These are phyloP conservation scores for Neonectria ditissima DNA, from an alignment of 2,329 filamentous ascomycete genomes.

Conservation along the genomic window DNA sequence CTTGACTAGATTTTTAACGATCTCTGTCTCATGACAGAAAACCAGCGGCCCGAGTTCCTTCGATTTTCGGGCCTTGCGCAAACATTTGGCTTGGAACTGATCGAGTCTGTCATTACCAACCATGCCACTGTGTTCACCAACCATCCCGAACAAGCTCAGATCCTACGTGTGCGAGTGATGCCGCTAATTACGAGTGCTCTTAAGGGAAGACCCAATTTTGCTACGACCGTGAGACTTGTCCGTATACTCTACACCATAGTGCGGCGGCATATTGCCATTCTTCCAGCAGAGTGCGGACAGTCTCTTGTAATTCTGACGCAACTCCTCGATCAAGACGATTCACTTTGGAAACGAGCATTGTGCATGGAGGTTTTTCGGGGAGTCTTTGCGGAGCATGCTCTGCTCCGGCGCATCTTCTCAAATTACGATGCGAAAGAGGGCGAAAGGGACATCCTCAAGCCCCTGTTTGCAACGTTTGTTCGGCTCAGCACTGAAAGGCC, in stretches of 20 bases:
- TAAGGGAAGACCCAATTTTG: constrained; percentile 82
- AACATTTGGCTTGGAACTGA: constrained; percentile 88
- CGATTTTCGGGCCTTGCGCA: constrained; percentile 82
- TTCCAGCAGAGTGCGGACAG: constrained; percentile 85
- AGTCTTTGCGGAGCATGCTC: constrained; percentile 82
- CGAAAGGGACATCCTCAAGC: constrained; percentile 81
- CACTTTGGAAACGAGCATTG: constrained; percentile 86
- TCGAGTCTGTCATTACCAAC: constrained; percentile 89
- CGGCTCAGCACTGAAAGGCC: constrained; percentile 93
- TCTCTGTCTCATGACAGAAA: constrained; percentile 87
- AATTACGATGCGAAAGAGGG: constrained; percentile 81
- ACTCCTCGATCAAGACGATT: constrained; percentile 86
- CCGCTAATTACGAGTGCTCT: constrained; percentile 84
- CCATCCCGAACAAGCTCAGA: constrained; percentile 83
- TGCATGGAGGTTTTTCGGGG: constrained; percentile 93
- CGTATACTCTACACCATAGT: constrained; percentile 87
- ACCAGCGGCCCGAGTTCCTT: constrained; percentile 84
- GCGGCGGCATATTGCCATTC: constrained; percentile 78
- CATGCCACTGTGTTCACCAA: constrained; percentile 82
- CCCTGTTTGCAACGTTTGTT: constrained; percentile 90
- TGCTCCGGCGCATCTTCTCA: constrained; percentile 83
- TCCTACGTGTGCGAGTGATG: constrained; percentile 82
- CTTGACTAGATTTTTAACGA: constrained; percentile 82
- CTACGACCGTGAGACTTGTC: constrained; percentile 83
- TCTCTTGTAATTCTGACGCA: constrained; percentile 85